Conservation (phyloP, 768 basidiomycete genomes). For the Coprinopsis strossmayeri region DNA sequence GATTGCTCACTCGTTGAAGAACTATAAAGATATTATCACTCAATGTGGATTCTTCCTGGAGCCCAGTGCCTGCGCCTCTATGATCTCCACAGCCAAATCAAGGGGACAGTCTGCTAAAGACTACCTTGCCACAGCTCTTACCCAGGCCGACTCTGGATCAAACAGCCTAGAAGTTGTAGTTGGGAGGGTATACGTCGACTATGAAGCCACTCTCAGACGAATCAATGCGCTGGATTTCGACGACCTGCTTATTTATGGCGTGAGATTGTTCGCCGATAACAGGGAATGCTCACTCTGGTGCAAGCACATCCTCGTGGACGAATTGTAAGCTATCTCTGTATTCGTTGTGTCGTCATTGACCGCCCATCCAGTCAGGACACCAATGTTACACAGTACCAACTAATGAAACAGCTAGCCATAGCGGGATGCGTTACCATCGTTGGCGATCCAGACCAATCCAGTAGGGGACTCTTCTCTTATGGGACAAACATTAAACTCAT, state of each 20-base stretch:
- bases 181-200: constrained; percentile 54
- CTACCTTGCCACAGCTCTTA: constrained; percentile 25
- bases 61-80: constrained; percentile 44
- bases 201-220: constrained; percentile 52
- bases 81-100: constrained; percentile 74
- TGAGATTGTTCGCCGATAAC: constrained; percentile 15
- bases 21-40: constrained; percentile 40
- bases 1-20: constrained; percentile 50
- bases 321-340: constrained; percentile 23
- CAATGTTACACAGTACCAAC: constrained; percentile 63
- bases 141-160: constrained; percentile 7
- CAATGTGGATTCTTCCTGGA: constrained; percentile 45
- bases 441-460: constrained; percentile 90
- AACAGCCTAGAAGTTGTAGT: constrained; percentile 27
- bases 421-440: constrained; percentile 65
- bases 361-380: constrained; percentile 9
- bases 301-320: constrained; percentile 25
- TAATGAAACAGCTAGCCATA: constrained; percentile 63
- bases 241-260: constrained; percentile 21
- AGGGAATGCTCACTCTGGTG: constrained; percentile 19
- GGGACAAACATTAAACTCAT: not conserved
- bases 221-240: constrained; percentile 84
- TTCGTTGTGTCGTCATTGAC: not conserved
- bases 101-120: constrained; percentile 51
- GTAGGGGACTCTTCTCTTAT: constrained; percentile 27